Conservation (phyloP, 495 filamentous ascomycete genomes). For the Polyplosphaeria fusca region DNA sequence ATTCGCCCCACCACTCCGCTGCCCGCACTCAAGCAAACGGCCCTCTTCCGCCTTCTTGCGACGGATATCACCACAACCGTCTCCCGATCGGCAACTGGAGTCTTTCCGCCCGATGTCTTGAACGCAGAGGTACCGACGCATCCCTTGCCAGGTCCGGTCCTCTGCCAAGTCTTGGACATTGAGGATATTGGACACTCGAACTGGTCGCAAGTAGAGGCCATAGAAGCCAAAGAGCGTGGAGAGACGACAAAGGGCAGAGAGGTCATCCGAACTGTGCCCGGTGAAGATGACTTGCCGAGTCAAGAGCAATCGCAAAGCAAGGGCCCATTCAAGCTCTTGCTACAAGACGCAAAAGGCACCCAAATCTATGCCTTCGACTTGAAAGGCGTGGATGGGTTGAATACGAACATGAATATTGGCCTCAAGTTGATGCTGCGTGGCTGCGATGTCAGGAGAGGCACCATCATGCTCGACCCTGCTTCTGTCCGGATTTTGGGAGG, state of each 20-base stretch:
- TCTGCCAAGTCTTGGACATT: constrained; percentile 79
- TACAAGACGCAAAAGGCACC: constrained; percentile 75
- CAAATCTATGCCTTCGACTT: constrained; percentile 74
- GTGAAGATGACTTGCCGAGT: constrained; percentile 46
- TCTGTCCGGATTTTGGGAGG: constrained; percentile 70
- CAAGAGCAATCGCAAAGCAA: constrained; percentile 17
- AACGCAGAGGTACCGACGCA: constrained; percentile 53
- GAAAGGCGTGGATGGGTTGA: constrained; percentile 60
- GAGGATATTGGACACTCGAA: constrained; percentile 74
- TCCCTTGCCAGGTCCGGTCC: constrained; percentile 55
- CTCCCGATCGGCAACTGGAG: constrained; percentile 37
- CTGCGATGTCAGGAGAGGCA: constrained; percentile 67
- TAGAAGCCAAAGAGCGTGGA: constrained; percentile 79
- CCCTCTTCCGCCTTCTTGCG: constrained; percentile 73
- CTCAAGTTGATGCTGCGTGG: constrained; percentile 72
- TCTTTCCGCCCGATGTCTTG: constrained; percentile 58
- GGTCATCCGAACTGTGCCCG: constrained; percentile 67
- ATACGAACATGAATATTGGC: constrained; percentile 68
- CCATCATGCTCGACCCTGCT: constrained; percentile 68
- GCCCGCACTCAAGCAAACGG: constrained; percentile 70
- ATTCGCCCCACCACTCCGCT: constrained; percentile 57
- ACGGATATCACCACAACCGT: constrained; percentile 68
- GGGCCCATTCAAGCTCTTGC: constrained; percentile 73
- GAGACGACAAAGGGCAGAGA: constrained; percentile 79
- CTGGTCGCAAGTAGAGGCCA: constrained; percentile 80